Evolutionary conservation across 2,329 filamentous ascomycete genomes (phyloP).

Genomic region (Trichoderma sp.): DNA sequence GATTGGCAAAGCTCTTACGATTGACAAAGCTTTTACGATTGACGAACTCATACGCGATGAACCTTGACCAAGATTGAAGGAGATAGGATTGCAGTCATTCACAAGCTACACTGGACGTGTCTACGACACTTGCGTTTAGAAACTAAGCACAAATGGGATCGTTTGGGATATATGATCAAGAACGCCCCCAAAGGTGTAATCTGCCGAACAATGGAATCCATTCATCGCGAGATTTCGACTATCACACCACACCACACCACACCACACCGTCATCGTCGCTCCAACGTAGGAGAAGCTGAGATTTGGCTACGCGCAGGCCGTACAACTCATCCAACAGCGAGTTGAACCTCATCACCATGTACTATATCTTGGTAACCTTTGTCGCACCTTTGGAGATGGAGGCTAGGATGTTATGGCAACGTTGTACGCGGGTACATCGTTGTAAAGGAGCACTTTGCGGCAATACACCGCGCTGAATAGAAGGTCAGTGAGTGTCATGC

Average conservation of each 20-base stretch:
- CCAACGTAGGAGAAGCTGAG: no score
- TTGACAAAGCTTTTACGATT: background rate
- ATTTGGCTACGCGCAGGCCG: no score
- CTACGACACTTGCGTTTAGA: accelerated
- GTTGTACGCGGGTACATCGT: no score
- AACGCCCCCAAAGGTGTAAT: no score
- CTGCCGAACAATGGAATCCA: background rate
- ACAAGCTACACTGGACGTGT: background rate
- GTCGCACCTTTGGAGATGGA: no score
- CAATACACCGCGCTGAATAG: background rate
- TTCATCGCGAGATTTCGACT: background rate
- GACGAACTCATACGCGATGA: background rate
- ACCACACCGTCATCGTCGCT: background rate
- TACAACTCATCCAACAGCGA: no score
- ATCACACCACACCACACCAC: background rate
- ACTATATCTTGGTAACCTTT: no score
- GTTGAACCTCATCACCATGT: no score
- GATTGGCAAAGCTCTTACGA: background rate
- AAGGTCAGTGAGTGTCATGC: background rate
- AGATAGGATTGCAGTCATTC: background rate
- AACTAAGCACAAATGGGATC: background rate
- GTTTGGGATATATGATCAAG: background rate
- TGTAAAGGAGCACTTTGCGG: no score
- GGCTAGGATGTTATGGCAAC: no score
- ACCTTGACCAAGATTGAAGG: background rate